Conservation (phyloP, 78 protist genomes). For the Monosiga brevicollis region DNA sequence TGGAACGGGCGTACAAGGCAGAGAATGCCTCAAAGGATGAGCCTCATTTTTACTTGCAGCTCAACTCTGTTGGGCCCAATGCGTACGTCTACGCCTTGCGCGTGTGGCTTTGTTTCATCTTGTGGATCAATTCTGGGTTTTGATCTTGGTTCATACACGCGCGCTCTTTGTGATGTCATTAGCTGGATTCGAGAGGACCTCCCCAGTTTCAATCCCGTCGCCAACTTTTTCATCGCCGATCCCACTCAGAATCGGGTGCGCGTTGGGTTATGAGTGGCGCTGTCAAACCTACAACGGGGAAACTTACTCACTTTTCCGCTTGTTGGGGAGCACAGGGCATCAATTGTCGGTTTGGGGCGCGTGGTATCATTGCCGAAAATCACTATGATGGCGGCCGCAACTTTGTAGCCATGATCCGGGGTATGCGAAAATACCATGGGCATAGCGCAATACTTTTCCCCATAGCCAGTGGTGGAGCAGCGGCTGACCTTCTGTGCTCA, state of each 20-base stretch:
- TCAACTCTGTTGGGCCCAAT: not conserved
- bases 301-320: no score
- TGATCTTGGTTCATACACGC: not conserved
- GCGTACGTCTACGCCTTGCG: not conserved
- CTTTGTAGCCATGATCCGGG: not conserved
- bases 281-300: not conserved
- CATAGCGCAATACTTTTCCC: no score
- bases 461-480: no score
- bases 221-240: not conserved
- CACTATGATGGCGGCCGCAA: not conserved
- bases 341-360: not conserved
- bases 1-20: not conserved
- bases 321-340: not conserved
- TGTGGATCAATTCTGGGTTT: not conserved
- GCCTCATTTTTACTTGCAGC: not conserved
- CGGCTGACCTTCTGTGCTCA: no score
- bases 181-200: not conserved
- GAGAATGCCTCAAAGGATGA: not conserved
- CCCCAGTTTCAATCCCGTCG: not conserved
- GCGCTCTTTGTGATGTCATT: not conserved
- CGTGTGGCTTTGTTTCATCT: not conserved
- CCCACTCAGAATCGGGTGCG: not conserved
- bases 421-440: no score
- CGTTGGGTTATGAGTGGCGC: not conserved
- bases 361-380: not conserved